Evolutionary conservation across 2,329 filamentous ascomycete genomes (phyloP).

Genomic region (Penicillium concentricum): DNA sequence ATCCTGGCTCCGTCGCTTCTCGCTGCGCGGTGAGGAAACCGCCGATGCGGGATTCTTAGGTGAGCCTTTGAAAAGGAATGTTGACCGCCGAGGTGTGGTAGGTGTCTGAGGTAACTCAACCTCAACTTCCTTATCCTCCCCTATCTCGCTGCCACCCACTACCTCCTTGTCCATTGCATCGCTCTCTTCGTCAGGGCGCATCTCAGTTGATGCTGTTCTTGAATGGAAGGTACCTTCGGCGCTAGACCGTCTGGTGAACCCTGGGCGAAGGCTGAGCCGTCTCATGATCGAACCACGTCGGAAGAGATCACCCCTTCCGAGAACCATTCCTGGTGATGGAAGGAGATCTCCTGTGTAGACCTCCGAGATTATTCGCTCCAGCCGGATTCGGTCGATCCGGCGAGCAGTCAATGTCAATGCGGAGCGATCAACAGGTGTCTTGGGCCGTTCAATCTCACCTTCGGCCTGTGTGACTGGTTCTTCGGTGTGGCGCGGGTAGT

Average conservation of each 20-base stretch:
- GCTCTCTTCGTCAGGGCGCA: slow-evolving; percentile 2
- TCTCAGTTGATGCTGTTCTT: slow-evolving; percentile 12
- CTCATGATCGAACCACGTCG: slow-evolving; percentile 78
- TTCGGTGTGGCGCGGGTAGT: slow-evolving; percentile 60
- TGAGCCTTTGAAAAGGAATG: slow-evolving; percentile 13
- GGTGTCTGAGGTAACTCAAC: slow-evolving; percentile 14
- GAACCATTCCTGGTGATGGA: slow-evolving; percentile 79
- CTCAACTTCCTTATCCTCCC: slow-evolving; percentile 13
- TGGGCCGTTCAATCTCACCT: slow-evolving; percentile 70
- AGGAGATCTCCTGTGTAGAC: slow-evolving; percentile 81
- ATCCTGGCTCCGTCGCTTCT: slow-evolving; percentile 15
- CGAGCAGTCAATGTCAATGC: slow-evolving; percentile 71
- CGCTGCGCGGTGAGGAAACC: slow-evolving; percentile 14
- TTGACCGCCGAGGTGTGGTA: slow-evolving; percentile 14
- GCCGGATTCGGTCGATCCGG: slow-evolving; percentile 70
- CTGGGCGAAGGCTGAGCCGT: slow-evolving; percentile 76
- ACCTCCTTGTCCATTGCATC: slow-evolving; percentile 17
- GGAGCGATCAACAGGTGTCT: slow-evolving; percentile 70
- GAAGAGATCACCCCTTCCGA: slow-evolving; percentile 66
- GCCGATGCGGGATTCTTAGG: slow-evolving; percentile 8
- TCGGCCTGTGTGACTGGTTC: slow-evolving; percentile 44
- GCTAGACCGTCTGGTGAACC: slow-evolving; percentile 70
- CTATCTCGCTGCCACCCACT: slow-evolving; percentile 9
- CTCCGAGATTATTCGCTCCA: slow-evolving; percentile 72
- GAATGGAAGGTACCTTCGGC: slow-evolving; percentile 46